Conservation (phyloP, 495 filamentous ascomycete genomes). For the Pseudoneurospora amorphoporcata region DNA sequence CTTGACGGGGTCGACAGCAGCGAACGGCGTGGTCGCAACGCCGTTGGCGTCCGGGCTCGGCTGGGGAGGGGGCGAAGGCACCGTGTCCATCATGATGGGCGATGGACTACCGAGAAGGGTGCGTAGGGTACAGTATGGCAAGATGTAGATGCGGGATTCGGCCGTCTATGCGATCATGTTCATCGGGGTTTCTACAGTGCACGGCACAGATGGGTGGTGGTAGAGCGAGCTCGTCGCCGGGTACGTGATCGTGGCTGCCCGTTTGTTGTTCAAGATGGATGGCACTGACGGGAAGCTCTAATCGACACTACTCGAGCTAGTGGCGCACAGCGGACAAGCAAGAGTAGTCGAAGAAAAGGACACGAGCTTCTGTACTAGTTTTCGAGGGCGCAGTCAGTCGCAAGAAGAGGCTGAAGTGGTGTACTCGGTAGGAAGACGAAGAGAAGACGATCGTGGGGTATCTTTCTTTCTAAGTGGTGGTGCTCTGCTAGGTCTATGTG, state of each 20-base stretch:
- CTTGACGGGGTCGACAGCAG: constrained; percentile 35
- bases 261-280: not conserved
- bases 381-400: not conserved
- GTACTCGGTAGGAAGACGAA: not conserved
- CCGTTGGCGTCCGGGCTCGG: constrained; percentile 33
- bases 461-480: not conserved
- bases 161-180: not conserved
- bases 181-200: not conserved
- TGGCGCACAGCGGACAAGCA: not conserved
- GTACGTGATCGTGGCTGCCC: not conserved
- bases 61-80: constrained; percentile 29
- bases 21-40: constrained; percentile 32
- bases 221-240: not conserved
- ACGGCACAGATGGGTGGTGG: not conserved
- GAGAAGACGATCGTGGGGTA: not conserved
- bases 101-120: not conserved
- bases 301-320: not conserved
- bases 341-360: not conserved
- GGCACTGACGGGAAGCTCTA: not conserved
- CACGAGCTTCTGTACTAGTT: not conserved
- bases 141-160: not conserved
- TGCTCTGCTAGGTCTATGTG: not conserved
- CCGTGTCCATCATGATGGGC: constrained; percentile 34
- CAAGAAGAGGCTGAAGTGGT: not conserved
- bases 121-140: not conserved